Base-by-base conservation (phyloP, 2,329 filamentous ascomycete species). In the Colletotrichum aenigma region DNA sequence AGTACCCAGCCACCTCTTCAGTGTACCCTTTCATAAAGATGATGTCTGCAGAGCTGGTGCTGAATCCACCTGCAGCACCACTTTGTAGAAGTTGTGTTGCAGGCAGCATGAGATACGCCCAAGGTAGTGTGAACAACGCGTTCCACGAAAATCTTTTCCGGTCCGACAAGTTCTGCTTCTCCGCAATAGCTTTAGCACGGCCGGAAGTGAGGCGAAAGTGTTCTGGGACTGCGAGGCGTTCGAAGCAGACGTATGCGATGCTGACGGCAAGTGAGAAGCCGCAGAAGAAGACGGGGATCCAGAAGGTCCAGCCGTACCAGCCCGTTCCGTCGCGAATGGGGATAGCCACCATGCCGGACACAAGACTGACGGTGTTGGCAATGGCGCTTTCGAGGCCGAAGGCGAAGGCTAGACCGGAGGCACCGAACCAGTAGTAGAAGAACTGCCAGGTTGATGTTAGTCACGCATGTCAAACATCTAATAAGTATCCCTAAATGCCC, bases 391-490 rank as follows among this genome's bases (percentile, higher is more conserved):
- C 79, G 21, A 80, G 78, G 2, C 79, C 78, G 16, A 80, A 79
- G 36, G 77, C 78, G 15, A 80, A 78, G 26, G 79, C 79, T 4
- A 80, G 75, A 1, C 77, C 79, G 12, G 64, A 71, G 3, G 78
- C 77, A 12, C 79, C 79, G 15, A 80, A 80, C 79, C 79, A 80
- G 65, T 80, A 76, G 34, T 80, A 80, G 48, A 80, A 76, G 70
- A 80, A 80, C 79, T 80, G 34, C 12, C 10, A 26, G 10, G 2
- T 24, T 21, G 7, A 48, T 1, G 2, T 36, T n/a, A 61, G 24
- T 4, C 4, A 13, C 6, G 7, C 32, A 13, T 69, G 8, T 32
- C n/a, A n/a, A 12, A 4, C 38, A 48, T 48, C 5, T n/a, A n/a
- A 0, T 48, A 48, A 1, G 38, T 2, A 0, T 48, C 38, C 38